Conservation (phyloP, 805 yeast genomes). For the Candida oleophila region DNA sequence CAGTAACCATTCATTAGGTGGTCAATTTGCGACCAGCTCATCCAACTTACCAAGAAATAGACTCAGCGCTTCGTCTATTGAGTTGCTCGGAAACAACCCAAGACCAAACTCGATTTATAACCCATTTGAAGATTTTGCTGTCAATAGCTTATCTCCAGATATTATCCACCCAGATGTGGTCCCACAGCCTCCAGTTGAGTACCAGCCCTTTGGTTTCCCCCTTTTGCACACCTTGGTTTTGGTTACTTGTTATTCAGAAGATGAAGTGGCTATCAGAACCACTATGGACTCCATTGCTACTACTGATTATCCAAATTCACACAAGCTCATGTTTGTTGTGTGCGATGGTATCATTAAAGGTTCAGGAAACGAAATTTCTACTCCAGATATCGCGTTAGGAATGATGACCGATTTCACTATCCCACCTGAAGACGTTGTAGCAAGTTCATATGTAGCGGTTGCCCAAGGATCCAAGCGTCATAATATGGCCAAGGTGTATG, state of each 20-base stretch:
- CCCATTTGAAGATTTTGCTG: conserved; percentile 32
- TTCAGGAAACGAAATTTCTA: conserved; percentile 80
- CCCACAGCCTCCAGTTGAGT: conserved; percentile 87
- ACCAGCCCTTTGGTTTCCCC: conserved; percentile 85
- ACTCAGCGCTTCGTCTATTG: conserved; percentile 24
- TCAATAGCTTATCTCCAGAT: conserved; percentile 54
- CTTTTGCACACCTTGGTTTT: conserved; percentile 44
- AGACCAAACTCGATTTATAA: conserved; percentile 27
- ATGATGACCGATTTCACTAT: conserved; percentile 76
- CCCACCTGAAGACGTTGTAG: conserved; percentile 71
- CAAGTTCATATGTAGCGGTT: conserved; percentile 91
- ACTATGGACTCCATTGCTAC: conserved; percentile 93
- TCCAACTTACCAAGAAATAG: conserved; percentile 69
- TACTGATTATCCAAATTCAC: conserved; percentile 93
- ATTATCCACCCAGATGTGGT: conserved; percentile 74
- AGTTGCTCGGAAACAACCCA: conserved; percentile 21
- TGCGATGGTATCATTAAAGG: conserved; percentile 97
- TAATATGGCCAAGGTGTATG: conserved; percentile 94
- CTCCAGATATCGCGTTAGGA: conserved; percentile 85
- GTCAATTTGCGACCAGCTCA: conserved; percentile 51
- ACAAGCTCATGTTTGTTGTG: conserved; percentile 77
- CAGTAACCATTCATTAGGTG: conserved; percentile 54
- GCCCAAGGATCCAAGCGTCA: conserved; percentile 94
- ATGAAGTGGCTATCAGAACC: conserved; percentile 78
- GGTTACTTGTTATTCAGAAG: conserved; percentile 96